Evolutionary conservation across 2,329 filamentous ascomycete species (phyloP).

Genomic region (Fusarium staphyleae): DNA sequence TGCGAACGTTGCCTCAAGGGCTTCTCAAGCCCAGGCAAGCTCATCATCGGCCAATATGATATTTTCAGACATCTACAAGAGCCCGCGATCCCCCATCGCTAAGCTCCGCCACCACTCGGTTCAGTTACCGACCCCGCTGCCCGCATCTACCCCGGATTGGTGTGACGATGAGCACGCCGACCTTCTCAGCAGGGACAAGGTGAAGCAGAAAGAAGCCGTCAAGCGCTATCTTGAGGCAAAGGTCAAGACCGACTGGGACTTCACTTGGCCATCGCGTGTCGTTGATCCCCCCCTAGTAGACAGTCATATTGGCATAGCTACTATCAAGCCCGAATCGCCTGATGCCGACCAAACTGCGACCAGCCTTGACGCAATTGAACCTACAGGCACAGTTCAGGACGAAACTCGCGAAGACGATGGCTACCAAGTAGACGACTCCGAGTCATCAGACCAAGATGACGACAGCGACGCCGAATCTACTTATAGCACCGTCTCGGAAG

Average conservation of each 20-base stretch:
- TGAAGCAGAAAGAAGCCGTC: constrained; percentile 69
- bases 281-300: constrained; percentile 18
- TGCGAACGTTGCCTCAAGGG: constrained; percentile 25
- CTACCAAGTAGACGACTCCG: constrained; percentile 50
- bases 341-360: constrained; percentile 4
- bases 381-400: constrained; percentile 38
- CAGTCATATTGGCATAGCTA: constrained; percentile 5
- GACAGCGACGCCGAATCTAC: constrained; percentile 54
- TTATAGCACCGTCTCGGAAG: constrained; percentile 66
- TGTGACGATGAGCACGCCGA: constrained; percentile 64
- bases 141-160: constrained; percentile 45
- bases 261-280: constrained; percentile 58
- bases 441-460: constrained; percentile 45
- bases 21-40: constrained; percentile 27
- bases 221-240: constrained; percentile 61
- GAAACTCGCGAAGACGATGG: constrained; percentile 47
- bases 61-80: constrained; percentile 67
- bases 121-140: constrained; percentile 42
- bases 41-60: constrained; percentile 52
- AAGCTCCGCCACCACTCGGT: constrained; percentile 55
- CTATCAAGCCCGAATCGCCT: constrained; percentile 13
- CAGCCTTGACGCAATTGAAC: constrained; percentile 20
- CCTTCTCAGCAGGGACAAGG: constrained; percentile 67
- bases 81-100: constrained; percentile 59
- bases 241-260: constrained; percentile 67